Percentiles rank a stretch among this genome's conserved stretches.
phyloP scores from a whole-genome alignment of 805 yeast species.

The Sugiyamaella americana region DNA sequence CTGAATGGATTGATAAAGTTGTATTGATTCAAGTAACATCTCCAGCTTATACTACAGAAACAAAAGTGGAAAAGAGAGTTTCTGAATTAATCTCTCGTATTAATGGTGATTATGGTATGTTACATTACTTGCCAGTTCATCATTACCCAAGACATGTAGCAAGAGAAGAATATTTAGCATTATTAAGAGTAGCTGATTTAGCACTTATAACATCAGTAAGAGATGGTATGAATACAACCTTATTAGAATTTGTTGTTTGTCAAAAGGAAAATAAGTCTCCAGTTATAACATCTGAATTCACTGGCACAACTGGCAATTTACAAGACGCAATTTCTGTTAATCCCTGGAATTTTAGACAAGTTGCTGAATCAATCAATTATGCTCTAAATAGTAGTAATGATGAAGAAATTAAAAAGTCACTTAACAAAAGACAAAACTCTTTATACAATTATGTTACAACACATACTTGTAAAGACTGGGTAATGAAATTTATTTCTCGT shows the following conservation, averaged over 20 bases:
- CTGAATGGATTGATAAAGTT: constrained; percentile 84
- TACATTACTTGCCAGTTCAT: constrained; percentile 81
- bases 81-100: constrained; percentile 75
- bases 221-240: constrained; percentile 96
- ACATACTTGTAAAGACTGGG: constrained; percentile 79
- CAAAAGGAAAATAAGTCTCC: constrained; percentile 62
- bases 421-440: constrained; percentile 26
- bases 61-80: constrained; percentile 72
- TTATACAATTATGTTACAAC: constrained; percentile 59
- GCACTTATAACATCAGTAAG: constrained; percentile 85
- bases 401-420: constrained; percentile 39
- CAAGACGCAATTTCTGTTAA: constrained; percentile 62
- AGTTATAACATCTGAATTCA: constrained; percentile 82
- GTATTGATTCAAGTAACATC: constrained; percentile 89
- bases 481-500: constrained; percentile 51
- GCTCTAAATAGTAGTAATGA: constrained; percentile 49
- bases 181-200: constrained; percentile 82
- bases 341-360: constrained; percentile 96
- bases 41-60: constrained; percentile 55
- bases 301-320: constrained; percentile 66
- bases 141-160: constrained; percentile 89
- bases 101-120: constrained; percentile 76
- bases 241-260: constrained; percentile 85
- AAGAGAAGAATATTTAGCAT: constrained; percentile 81
- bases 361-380: constrained; percentile 74